Evolutionary conservation across 257 asterid species (phyloP).

Genomic region (Plectranthus barbatus): DNA sequence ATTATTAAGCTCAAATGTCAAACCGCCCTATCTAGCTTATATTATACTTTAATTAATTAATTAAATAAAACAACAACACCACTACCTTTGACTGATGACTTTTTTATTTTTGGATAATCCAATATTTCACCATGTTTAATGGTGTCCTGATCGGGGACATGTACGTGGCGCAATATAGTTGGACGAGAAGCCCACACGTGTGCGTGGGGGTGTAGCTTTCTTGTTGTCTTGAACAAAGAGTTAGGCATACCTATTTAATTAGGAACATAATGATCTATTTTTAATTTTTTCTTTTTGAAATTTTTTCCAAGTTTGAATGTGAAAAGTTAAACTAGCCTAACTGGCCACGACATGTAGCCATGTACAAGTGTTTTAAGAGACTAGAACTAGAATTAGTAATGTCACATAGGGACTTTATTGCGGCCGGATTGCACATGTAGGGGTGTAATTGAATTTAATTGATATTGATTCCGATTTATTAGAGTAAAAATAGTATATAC

Average conservation of each 20-base stretch:
- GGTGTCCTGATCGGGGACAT: slow-evolving; percentile 22
- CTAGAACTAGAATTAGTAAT: too few relatives aligned
- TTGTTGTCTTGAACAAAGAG: neutral
- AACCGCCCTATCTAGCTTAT: slow-evolving; percentile 19
- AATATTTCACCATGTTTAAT: slow-evolving; percentile 19
- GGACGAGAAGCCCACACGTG: slow-evolving; percentile 5
- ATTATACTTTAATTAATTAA: neutral
- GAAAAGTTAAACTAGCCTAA: neutral
- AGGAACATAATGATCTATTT: neutral
- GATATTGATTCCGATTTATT: too few relatives aligned
- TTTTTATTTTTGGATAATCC: neutral
- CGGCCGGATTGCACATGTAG: too few relatives aligned
- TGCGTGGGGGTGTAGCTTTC: neutral
- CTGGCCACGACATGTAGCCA: neutral
- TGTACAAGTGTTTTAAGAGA: too few relatives aligned
- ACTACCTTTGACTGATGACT: slow-evolving; percentile 16
- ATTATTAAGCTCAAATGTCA: slow-evolving; percentile 5
- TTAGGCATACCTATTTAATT: slow-evolving; percentile 12
- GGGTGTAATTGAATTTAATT: too few relatives aligned
- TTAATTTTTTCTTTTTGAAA: too few relatives aligned
- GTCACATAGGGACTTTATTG: too few relatives aligned
- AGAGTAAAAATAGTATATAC: too few relatives aligned
- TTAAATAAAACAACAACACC: neutral
- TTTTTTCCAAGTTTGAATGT: neutral
- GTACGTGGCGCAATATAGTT: slow-evolving; percentile 20